phyloP scores from a whole-genome alignment of 1,284 basidiomycete species.

The Spongispora temasekensis region DNA sequence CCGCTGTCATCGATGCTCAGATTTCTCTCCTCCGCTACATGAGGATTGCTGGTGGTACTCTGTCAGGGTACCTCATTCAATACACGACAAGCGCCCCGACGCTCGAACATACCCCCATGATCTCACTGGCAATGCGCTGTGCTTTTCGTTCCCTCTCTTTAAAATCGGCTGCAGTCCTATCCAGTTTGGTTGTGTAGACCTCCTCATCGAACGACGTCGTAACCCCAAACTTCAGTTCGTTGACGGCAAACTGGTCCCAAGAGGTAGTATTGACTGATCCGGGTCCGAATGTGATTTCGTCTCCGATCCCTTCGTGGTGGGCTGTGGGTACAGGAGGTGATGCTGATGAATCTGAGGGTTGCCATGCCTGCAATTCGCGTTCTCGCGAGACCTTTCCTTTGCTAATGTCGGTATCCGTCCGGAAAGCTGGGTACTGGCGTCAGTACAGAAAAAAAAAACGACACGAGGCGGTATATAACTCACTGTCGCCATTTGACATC shows the following conservation, averaged over 20 bases:
- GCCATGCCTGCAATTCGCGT: slow-evolving; percentile 87
- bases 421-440: slow-evolving; percentile 60
- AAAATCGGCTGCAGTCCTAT: slow-evolving; percentile 82
- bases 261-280: slow-evolving; percentile 45
- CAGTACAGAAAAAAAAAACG: slow-evolving; percentile 8
- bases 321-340: slow-evolving; percentile 21
- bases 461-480: slow-evolving; percentile 26
- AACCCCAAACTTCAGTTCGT: slow-evolving; percentile 92
- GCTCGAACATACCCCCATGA: slow-evolving; percentile 67
- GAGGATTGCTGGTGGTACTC: slow-evolving; percentile 74
- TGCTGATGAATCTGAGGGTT: slow-evolving; percentile 38
- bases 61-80: slow-evolving; percentile 33
- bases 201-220: slow-evolving; percentile 94
- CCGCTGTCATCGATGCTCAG: slow-evolving; percentile 70
- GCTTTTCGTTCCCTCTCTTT: slow-evolving; percentile 90
- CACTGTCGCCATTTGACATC: slow-evolving; percentile 66
- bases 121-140: slow-evolving; percentile 88
- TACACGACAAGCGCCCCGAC: neutral
- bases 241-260: slow-evolving; percentile 98
- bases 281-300: slow-evolving; percentile 71
- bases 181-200: slow-evolving; percentile 93
- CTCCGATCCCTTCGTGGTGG: slow-evolving; percentile 38
- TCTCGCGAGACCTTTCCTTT: slow-evolving; percentile 59
- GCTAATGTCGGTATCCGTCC: slow-evolving; percentile 88
- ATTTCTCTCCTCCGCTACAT: slow-evolving; percentile 90